phyloP scores from a whole-genome alignment of 2,329 filamentous ascomycete species.

The Talaromyces piceae region DNA sequence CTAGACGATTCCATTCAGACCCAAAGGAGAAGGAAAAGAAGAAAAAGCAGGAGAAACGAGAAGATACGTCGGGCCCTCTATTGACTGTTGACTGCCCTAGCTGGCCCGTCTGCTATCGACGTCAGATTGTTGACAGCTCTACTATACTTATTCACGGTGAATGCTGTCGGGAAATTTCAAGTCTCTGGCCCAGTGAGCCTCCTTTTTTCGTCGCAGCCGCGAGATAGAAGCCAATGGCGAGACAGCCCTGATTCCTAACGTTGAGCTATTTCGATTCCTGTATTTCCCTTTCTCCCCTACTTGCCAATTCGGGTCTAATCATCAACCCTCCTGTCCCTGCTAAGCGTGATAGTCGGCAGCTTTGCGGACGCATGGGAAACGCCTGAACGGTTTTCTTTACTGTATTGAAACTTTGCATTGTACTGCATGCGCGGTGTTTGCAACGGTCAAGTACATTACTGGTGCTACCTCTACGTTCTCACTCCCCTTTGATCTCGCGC shows the following conservation, averaged over 20 bases:
- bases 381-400: neutral
- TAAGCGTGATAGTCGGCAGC: neutral
- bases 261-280: neutral
- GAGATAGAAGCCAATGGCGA: neutral
- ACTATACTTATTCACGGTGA: neutral
- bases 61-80: no score
- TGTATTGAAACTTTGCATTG: neutral
- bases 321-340: neutral
- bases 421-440: neutral
- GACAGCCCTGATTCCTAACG: neutral
- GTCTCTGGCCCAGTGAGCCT: neutral
- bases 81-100: no score
- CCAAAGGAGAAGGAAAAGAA: no score
- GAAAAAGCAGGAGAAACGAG: no score
- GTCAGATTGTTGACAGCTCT: neutral
- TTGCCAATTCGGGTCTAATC: neutral
- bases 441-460: neutral
- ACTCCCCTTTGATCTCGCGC: neutral
- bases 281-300: neutral
- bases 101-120: no score
- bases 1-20: no score
- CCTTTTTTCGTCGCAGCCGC: neutral
- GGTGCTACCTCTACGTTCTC: neutral
- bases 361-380: neutral
- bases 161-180: neutral